Percentiles rank a stretch among this genome's conserved stretches.
Evolutionary conservation across 176 grass and related monocot species (phyloP).

Genomic region (Carex myosuroides): DNA sequence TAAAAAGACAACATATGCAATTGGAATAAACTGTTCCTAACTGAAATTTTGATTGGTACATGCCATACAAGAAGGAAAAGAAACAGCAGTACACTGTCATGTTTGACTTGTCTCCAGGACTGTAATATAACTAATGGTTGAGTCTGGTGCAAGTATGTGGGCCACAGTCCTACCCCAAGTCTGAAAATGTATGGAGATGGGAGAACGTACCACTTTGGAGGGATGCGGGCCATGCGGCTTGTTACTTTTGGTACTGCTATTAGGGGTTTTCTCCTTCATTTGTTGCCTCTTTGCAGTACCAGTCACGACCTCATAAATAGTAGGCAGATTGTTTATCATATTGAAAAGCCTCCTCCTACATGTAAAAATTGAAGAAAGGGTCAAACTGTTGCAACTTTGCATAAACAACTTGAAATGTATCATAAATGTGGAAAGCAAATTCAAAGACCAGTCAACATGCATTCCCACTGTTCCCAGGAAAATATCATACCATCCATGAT

Average conservation of each 20-base stretch:
- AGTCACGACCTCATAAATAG: conserved; percentile 90
- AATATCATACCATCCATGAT: background rate
- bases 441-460: background rate
- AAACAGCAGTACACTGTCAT: background rate
- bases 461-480: background rate
- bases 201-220: conserved; percentile 56
- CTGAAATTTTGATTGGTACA: background rate
- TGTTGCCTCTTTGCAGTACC: conserved; percentile 69
- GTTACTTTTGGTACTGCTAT: conserved; percentile 83
- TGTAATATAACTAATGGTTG: background rate
- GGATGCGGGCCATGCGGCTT: conserved; percentile 28
- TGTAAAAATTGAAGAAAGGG: background rate
- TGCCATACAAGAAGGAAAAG: background rate
- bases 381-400: background rate
- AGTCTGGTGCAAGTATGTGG: background rate
- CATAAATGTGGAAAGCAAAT: background rate
- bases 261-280: conserved; percentile 71
- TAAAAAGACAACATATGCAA: background rate
- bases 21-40: background rate
- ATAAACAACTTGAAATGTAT: background rate
- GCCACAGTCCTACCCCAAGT: background rate
- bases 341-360: conserved; percentile 79
- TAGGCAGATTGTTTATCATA: conserved; percentile 93
- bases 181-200: background rate
- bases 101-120: background rate